Evolutionary conservation across 2,329 filamentous ascomycete species (phyloP).

Genomic region (Beauveria brongniartii): DNA sequence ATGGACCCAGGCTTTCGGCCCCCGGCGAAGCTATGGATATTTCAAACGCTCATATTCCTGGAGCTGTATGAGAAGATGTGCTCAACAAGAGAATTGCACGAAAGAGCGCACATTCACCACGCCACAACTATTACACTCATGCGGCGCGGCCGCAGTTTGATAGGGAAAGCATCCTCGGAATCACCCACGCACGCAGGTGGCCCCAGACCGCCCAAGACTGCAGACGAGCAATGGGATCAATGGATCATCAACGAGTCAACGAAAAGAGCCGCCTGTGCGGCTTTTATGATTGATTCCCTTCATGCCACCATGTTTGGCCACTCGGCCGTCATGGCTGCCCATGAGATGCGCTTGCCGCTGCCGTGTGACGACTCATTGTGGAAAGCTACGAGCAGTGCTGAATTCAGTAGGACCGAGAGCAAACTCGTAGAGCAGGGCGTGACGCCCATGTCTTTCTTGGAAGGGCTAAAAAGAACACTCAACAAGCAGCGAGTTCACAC

Average conservation of each 20-base stretch:
- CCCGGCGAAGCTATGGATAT: slow-evolving; percentile 91
- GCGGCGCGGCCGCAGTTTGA: slow-evolving; percentile 84
- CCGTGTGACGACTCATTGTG: slow-evolving; percentile 91
- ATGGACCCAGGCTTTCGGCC: slow-evolving; percentile 84
- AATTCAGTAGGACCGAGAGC: slow-evolving; percentile 77
- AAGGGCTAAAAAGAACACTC: slow-evolving; percentile 82
- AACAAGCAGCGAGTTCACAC: slow-evolving; percentile 81
- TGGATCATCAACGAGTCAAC: slow-evolving; percentile 96
- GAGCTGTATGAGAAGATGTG: slow-evolving; percentile 99
- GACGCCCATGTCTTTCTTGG: slow-evolving; percentile 79
- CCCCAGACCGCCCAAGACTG: slow-evolving; percentile 56
- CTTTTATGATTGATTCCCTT: slow-evolving; percentile 90
- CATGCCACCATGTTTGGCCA: slow-evolving; percentile 98
- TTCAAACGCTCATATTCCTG: slow-evolving; percentile 80
- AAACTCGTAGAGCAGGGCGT: slow-evolving; percentile 73
- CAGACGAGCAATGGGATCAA: slow-evolving; percentile 88
- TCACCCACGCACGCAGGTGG: slow-evolving; percentile 71
- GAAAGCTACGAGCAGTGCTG: slow-evolving; percentile 80
- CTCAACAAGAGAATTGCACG: slow-evolving; percentile 82
- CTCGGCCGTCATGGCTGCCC: slow-evolving; percentile 91
- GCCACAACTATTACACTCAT: slow-evolving; percentile 92
- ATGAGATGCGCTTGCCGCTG: slow-evolving; percentile 84
- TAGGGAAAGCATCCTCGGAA: slow-evolving; percentile 76
- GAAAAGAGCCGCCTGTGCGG: slow-evolving; percentile 80
- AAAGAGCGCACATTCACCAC: slow-evolving; percentile 93